Conservation (phyloP, 2,329 filamentous ascomycete genomes). For the Curvularia hawaiiensis region DNA sequence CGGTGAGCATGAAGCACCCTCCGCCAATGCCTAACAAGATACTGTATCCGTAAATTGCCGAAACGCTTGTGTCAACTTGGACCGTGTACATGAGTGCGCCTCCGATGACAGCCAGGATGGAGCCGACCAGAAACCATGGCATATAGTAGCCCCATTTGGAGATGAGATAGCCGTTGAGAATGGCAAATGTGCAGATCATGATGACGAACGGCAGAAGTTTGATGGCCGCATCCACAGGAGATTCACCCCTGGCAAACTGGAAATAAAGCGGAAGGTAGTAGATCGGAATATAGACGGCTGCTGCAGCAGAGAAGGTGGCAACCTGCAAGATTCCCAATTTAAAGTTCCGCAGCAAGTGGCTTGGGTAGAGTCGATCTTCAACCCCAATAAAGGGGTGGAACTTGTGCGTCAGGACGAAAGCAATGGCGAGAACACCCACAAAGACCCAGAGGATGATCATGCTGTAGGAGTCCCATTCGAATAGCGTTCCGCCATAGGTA, state of each 20-base stretch:
- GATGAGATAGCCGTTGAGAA: constrained; percentile 28
- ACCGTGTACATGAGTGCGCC: constrained; percentile 24
- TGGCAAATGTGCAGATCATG: constrained; percentile 17
- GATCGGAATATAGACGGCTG: constrained; percentile 10
- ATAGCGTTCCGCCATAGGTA: constrained; percentile 57
- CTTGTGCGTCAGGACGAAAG: constrained; percentile 54
- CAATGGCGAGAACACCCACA: constrained; percentile 49
- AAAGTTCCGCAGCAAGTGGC: constrained; percentile 48
- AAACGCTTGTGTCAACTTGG: constrained; percentile 9
- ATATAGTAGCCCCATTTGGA: constrained; percentile 25
- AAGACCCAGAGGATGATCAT: constrained; percentile 56
- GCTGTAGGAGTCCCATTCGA: constrained; percentile 52
- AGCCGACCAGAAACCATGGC: constrained; percentile 20
- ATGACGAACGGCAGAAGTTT: constrained; percentile 34
- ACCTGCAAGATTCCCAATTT: constrained; percentile 1
- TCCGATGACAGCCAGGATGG: constrained; percentile 17
- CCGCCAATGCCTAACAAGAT: constrained; percentile 28
- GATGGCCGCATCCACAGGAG: constrained; percentile 27
- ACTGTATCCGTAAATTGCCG: constrained; percentile 31
- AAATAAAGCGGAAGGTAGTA: constrained; percentile 39
- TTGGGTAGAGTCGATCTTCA: constrained; percentile 55
- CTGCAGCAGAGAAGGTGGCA: not conserved
- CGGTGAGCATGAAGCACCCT: constrained; percentile 20
- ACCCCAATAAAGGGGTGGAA: constrained; percentile 52
- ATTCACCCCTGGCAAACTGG: constrained; percentile 30